A percentile compares a stretch with the other conserved stretches of the same genome.
Evolutionary conservation across 2,329 filamentous ascomycete genomes (phyloP).

Genomic region (Alternaria consortialis): DNA sequence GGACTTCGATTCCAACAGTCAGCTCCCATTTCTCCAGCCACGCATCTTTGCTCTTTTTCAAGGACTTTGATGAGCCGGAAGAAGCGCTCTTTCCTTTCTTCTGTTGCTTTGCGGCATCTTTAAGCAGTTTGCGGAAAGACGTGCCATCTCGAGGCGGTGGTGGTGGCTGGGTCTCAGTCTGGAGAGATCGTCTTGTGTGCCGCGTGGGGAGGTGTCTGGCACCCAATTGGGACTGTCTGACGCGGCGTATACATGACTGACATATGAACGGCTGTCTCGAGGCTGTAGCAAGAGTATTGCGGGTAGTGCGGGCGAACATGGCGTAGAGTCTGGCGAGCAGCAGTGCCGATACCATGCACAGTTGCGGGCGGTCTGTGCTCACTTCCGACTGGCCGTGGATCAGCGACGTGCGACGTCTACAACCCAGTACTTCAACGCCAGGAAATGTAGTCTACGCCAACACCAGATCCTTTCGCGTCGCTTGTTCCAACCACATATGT

Average conservation of each 20-base stretch:
- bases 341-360: conserved; percentile 23
- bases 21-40: conserved; percentile 78
- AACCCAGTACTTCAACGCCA: conserved; percentile 4
- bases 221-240: conserved; percentile 29
- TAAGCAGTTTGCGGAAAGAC: conserved; percentile 49
- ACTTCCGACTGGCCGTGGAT: conserved; percentile 28
- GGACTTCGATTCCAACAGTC: conserved; percentile 95
- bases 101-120: conserved; percentile 50
- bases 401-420: conserved; percentile 8
- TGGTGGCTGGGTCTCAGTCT: conserved; percentile 29
- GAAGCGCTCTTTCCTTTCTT: conserved; percentile 30
- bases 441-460: background rate
- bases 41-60: conserved; percentile 25
- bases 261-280: conserved; percentile 43
- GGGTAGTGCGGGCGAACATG: conserved; percentile 41
- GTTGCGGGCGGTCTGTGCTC: conserved; percentile 38
- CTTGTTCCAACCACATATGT: background rate
- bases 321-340: conserved; percentile 31
- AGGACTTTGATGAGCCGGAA: conserved; percentile 12
- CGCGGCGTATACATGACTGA: conserved; percentile 37
- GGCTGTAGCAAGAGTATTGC: conserved; percentile 28
- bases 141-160: conserved; percentile 36
- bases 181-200: conserved; percentile 28
- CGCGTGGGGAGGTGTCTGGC: background rate
- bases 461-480: conserved; percentile 10